phyloP scores from a whole-genome alignment of 2,329 filamentous ascomycete species.

The Talaromyces atroroseus region DNA sequence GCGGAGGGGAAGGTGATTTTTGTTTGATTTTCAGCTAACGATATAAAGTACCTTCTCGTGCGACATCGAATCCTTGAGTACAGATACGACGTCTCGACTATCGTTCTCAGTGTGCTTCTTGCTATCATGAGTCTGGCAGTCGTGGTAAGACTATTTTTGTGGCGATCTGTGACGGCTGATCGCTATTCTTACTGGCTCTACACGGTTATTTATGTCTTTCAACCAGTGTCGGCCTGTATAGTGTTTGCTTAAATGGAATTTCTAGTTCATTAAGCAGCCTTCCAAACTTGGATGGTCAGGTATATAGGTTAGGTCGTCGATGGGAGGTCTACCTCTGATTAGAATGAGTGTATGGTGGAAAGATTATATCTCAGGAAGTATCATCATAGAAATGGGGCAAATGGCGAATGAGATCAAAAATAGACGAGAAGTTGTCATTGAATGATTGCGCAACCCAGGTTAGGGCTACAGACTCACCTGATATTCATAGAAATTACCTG shows the following conservation, averaged over 20 bases:
- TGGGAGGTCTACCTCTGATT: too few relatives aligned
- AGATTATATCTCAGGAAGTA: too few relatives aligned
- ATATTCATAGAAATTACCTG: too few relatives aligned
- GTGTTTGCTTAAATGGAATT: background rate
- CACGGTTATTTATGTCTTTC: slow-evolving; percentile 10
- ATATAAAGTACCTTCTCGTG: slow-evolving; percentile 4
- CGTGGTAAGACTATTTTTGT: slow-evolving; percentile 5
- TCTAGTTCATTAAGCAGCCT: too few relatives aligned
- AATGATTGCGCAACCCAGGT: too few relatives aligned
- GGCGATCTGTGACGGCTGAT: slow-evolving; percentile 5
- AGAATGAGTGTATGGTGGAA: too few relatives aligned
- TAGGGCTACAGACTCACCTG: too few relatives aligned
- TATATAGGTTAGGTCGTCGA: too few relatives aligned
- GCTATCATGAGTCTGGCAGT: slow-evolving; percentile 7
- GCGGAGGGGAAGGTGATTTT: background rate
- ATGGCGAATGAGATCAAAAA: too few relatives aligned
- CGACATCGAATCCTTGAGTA: slow-evolving; percentile 9
- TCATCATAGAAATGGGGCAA: too few relatives aligned
- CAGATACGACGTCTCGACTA: slow-evolving; percentile 7
- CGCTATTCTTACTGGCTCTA: slow-evolving; percentile 10
- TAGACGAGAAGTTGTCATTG: too few relatives aligned
- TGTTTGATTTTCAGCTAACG: background rate
- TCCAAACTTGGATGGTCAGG: too few relatives aligned
- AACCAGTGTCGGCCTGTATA: slow-evolving; percentile 10
- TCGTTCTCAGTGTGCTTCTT: slow-evolving; percentile 2